These are phyloP conservation scores for Penicillium desertorum DNA, from an alignment of 495 filamentous ascomycete species.

Conservation along the genomic window DNA sequence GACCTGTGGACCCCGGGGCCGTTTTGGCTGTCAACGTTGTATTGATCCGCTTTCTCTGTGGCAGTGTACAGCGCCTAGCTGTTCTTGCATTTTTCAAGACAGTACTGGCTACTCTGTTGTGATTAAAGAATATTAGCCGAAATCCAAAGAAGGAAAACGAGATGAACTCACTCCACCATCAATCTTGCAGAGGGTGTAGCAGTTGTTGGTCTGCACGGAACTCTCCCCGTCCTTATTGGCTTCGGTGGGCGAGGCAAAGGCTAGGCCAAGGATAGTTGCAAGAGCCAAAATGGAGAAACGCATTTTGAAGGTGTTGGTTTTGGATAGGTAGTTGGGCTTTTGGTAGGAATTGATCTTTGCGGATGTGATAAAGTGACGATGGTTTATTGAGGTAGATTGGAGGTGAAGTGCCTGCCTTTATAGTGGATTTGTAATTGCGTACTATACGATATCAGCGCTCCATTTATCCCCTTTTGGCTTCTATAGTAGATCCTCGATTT, in stretches of 20 bases:
- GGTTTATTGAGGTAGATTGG: not conserved
- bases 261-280: not conserved
- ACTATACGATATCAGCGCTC: not conserved
- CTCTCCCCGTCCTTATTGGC: not conserved
- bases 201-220: not conserved
- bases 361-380: not conserved
- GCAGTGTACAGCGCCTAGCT: not conserved
- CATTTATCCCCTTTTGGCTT: not conserved
- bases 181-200: slow-evolving; percentile 2
- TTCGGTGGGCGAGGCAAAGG: not conserved
- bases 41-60: not conserved
- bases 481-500: not conserved
- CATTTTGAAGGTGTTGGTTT: not conserved
- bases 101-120: too few relatives aligned
- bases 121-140: not conserved
- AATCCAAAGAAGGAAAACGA: not conserved
- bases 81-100: not conserved
- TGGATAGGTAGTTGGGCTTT: not conserved
- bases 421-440: not conserved
- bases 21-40: too few relatives aligned
- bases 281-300: not conserved
- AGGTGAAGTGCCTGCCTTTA: not conserved
- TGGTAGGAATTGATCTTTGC: too few relatives aligned
- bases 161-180: not conserved
- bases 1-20: too few relatives aligned